Evolutionary conservation across 2,329 filamentous ascomycete genomes (phyloP).

Genomic region (Penicillium sp.): DNA sequence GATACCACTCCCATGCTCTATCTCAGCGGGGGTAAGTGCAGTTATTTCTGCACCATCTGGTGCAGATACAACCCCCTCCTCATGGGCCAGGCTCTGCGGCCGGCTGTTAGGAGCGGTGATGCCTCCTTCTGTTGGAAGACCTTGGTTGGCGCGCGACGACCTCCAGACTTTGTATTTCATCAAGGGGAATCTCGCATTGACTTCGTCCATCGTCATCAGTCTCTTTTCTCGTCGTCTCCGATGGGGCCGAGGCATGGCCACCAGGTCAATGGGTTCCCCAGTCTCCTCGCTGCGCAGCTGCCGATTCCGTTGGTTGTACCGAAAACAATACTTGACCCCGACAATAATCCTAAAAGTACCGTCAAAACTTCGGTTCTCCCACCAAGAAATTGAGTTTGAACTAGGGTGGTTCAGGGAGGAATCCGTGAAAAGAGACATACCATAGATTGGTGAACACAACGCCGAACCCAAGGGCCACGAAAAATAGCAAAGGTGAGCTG

Average conservation of each 20-base stretch:
- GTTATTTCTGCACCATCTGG: constrained; percentile 23
- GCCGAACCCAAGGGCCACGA: constrained; percentile 92
- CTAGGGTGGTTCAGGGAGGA: background rate
- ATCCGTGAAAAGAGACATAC: constrained; percentile 55
- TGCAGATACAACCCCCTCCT: constrained; percentile 46
- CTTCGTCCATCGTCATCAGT: constrained; percentile 97
- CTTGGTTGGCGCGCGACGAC: constrained; percentile 75
- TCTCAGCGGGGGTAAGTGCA: constrained; percentile 21
- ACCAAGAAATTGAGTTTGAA: background rate
- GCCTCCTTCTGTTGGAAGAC: constrained; percentile 79
- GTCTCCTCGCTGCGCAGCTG: constrained; percentile 73
- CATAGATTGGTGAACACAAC: constrained; percentile 99
- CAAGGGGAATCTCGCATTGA: constrained; percentile 95
- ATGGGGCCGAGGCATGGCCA: constrained; percentile 81
- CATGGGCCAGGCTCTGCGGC: constrained; percentile 70
- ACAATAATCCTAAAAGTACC: constrained; percentile 84
- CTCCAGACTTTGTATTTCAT: constrained; percentile 97
- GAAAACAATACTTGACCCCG: constrained; percentile 98
- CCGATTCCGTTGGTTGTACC: constrained; percentile 93
- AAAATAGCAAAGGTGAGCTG: constrained; percentile 80
- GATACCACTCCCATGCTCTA: constrained; percentile 18
- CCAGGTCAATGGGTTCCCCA: constrained; percentile 83
- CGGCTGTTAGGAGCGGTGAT: constrained; percentile 72
- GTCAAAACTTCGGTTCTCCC: constrained; percentile 6
- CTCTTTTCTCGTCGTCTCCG: constrained; percentile 93